A percentile compares a stretch with the other conserved stretches of the same genome.
Conservation (phyloP, 495 filamentous ascomycete genomes). For the Xylaria sp. region DNA sequence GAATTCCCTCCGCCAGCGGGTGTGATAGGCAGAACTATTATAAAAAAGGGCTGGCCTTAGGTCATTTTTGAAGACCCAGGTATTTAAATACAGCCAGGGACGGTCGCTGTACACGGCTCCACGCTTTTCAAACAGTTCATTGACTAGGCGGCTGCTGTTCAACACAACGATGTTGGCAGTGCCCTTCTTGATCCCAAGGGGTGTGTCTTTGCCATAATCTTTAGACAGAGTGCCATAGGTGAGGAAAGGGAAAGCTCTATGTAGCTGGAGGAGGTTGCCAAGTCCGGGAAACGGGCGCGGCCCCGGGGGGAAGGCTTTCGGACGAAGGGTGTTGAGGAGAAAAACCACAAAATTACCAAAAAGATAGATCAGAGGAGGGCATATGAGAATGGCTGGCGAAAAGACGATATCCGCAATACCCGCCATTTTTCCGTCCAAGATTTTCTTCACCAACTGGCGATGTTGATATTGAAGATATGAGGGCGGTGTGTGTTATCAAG, state of each 20-base stretch:
- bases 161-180: neutral
- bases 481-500: neutral
- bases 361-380: neutral
- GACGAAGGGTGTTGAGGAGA: neutral
- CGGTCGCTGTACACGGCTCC: neutral
- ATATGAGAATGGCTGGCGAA: neutral
- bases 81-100: neutral
- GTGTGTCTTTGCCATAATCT: neutral
- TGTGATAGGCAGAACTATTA: neutral
- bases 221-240: neutral
- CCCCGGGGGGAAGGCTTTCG: neutral
- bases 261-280: neutral
- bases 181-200: neutral
- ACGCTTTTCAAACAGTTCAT: neutral
- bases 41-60: neutral
- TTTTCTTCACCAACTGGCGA: neutral
- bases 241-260: neutral
- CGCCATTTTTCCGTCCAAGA: neutral
- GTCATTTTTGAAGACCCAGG: neutral
- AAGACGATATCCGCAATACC: neutral
- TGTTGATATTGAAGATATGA: neutral
- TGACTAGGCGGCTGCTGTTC: neutral
- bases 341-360: neutral
- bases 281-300: neutral
- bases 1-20: neutral